A percentile compares a stretch with the other conserved stretches of the same genome.
Conservation (phyloP, 1,284 basidiomycete species). For the Trametes versicolor region DNA sequence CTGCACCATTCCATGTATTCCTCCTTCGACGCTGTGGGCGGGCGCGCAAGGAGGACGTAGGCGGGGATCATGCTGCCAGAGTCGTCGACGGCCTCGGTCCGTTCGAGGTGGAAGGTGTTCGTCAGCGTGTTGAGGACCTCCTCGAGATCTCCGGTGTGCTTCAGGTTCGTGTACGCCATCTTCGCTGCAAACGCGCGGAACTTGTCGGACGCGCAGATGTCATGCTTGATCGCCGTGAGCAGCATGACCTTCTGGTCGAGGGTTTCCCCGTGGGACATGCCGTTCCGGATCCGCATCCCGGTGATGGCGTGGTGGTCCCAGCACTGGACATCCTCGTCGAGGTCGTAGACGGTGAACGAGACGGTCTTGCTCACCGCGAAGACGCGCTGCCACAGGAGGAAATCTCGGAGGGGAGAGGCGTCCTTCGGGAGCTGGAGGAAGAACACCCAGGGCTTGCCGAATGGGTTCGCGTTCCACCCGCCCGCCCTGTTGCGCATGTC, state of each 20-base stretch:
- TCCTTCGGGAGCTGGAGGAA: not conserved
- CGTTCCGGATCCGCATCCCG: not conserved
- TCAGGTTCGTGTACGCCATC: not conserved
- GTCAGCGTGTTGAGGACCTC: not conserved
- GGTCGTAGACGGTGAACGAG: slow-evolving; percentile 12
- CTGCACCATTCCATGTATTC: not conserved
- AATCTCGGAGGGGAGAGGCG: not conserved
- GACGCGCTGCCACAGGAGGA: slow-evolving; percentile 16
- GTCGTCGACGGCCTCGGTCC: not conserved
- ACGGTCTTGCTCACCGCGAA: slow-evolving; percentile 8
- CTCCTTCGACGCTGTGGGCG: not conserved
- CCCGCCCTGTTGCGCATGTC: not conserved
- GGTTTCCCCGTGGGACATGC: not conserved
- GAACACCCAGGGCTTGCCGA: slow-evolving; percentile 8
- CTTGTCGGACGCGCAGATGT: not conserved
- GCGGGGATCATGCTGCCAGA: not conserved
- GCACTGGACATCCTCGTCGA: not conserved
- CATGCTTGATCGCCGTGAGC: not conserved
- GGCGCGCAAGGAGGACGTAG: slow-evolving; percentile 1
- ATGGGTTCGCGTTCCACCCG: not conserved
- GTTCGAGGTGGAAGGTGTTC: not conserved
- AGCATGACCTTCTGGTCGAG: not conserved
- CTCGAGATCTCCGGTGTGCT: not conserved
- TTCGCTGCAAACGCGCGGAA: not conserved
- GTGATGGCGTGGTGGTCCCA: slow-evolving; percentile 1